Evolutionary conservation across 257 asterid genomes (phyloP), one percentile per base, ranked within the genome.

Genomic region (Cordia subcordata): DNA sequence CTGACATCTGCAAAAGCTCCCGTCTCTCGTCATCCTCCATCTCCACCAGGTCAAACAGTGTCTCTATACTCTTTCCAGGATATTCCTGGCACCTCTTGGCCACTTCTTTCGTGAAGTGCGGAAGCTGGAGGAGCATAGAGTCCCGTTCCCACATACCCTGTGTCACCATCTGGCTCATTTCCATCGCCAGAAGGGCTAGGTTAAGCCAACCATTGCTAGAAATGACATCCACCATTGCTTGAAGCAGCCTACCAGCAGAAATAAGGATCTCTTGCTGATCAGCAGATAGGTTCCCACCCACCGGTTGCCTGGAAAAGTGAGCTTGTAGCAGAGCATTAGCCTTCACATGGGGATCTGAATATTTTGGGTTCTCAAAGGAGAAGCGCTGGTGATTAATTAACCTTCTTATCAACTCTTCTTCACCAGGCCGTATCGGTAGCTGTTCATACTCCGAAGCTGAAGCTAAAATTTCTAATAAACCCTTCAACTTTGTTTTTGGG

Each of bases 121-220:
- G 81, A 13, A 75, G 81, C 53, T 75, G 81, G 21, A 75, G 68
- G 10, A 75, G 77, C 74, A 71, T 71, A 0, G 74, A 71, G 49
- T 75, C 81, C 8, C 72, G 71, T 42, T 68, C 81, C 81, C 78
- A 76, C 75, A 71, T 71, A 13, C 69, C 81, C 46, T 71, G 81
- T 15, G 81, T 76, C 8, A 76, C 78, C 78, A 76, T 76, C 47
- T 76, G 78, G 65, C 78, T 71, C 69, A 68, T 72, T 53, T 76
- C 78, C 81, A 76, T 76, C 0, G 81, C 53, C 14, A 76, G 65
- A 33, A 76, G 69, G 23, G 75, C 75, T 49, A 76, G 77, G 50
- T 60, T 76, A 32, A 71, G 75, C 78, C 81, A 76, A 0, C 81
- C 81, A 8, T 59, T 76, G 61, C 81, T 71, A 38, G 78, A 76